Evolutionary conservation across 2,329 filamentous ascomycete genomes (phyloP).

Genomic region (Penicillium sp.): DNA sequence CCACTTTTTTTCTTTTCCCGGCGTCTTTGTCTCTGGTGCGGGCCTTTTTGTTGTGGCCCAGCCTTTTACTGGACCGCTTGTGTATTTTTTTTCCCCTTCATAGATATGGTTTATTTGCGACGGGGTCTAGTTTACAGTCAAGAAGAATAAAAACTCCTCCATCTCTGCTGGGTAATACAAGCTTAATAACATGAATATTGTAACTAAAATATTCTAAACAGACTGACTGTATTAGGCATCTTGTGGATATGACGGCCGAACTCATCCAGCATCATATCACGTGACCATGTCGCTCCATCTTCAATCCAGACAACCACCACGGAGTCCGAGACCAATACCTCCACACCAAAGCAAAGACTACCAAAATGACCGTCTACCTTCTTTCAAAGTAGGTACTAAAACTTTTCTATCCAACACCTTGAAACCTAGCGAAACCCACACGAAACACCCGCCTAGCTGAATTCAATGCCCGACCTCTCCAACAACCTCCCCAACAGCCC

Average conservation of each 20-base stretch:
- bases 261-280: slow-evolving; percentile 8
- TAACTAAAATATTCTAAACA: not conserved
- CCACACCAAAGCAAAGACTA: not conserved
- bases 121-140: slow-evolving; percentile 16
- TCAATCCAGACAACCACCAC: not conserved
- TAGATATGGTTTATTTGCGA: slow-evolving; percentile 30
- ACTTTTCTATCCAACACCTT: not conserved
- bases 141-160: slow-evolving; percentile 14
- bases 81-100: slow-evolving; percentile 28
- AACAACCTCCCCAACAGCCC: slow-evolving; percentile 12
- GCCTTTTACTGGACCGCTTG: slow-evolving; percentile 18
- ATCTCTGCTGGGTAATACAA: slow-evolving; percentile 2
- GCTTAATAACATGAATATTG: not conserved
- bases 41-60: slow-evolving; percentile 12
- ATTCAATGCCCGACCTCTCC: not conserved
- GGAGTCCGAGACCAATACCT: not conserved
- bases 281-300: slow-evolving; percentile 3
- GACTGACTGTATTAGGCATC: too few species aligned
- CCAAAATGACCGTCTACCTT: slow-evolving; percentile 17
- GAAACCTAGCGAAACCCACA: not conserved
- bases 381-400: slow-evolving; percentile 2
- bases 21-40: slow-evolving; percentile 19
- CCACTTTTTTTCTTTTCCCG: slow-evolving; percentile 16
- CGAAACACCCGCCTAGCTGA: not conserved
- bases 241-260: not conserved